These are phyloP conservation scores for Hanseniaspora nectarophila DNA, from an alignment of 805 yeast genomes.

Conservation along the genomic window DNA sequence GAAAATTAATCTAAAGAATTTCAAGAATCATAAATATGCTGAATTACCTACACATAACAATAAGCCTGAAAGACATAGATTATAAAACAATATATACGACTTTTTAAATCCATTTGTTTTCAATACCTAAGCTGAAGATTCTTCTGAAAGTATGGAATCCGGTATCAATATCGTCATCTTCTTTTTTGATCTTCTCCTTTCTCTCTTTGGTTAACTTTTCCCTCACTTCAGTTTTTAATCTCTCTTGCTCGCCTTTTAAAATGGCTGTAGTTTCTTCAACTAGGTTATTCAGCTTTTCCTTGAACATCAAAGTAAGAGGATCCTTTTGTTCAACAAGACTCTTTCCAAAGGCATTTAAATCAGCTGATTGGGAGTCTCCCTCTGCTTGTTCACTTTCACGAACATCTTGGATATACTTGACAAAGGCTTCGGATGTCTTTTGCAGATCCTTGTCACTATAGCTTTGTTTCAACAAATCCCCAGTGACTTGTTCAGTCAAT, in stretches of 20 bases:
- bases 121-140: constrained; percentile 30
- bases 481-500: not conserved
- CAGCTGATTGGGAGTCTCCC: no score
- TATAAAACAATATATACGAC: not conserved
- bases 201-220: not conserved
- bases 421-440: no score
- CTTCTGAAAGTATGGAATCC: constrained; percentile 20
- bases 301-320: no score
- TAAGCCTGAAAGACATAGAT: constrained; percentile 12
- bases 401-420: no score
- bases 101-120: constrained; percentile 28
- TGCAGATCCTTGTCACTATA: not conserved
- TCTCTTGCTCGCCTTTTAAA: constrained; percentile 23
- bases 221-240: constrained; percentile 16
- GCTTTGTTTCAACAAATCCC: not conserved
- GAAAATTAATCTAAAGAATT: constrained; percentile 28
- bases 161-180: constrained; percentile 8
- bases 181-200: constrained; percentile 12
- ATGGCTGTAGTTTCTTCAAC: not conserved
- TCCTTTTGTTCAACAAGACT: no score
- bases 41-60: constrained; percentile 33
- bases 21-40: constrained; percentile 31
- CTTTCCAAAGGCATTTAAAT: no score
- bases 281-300: no score
- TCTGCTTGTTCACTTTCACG: no score